Percentiles rank a stretch among this genome's conserved stretches.
Evolutionary conservation across 2,329 filamentous ascomycete genomes (phyloP).

Genomic region (Sporothrix brasiliensis): DNA sequence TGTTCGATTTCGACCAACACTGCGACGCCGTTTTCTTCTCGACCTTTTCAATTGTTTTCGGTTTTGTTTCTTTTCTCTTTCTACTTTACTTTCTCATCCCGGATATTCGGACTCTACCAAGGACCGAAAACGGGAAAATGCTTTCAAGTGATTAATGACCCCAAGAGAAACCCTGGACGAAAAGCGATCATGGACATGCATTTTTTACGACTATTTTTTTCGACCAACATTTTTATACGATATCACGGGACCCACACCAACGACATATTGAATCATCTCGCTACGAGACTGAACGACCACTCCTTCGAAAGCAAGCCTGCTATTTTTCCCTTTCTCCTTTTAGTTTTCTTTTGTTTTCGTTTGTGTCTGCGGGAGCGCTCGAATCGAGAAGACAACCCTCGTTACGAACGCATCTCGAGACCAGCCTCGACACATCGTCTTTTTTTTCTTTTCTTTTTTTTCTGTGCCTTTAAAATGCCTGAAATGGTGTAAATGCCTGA

Average conservation of each 20-base stretch:
- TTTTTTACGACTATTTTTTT: conserved; percentile 33
- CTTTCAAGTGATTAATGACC: conserved; percentile 35
- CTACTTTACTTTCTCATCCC: conserved; percentile 31
- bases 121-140: conserved; percentile 16
- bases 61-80: not conserved
- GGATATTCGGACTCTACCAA: conserved; percentile 23
- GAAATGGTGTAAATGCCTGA: conserved; percentile 38
- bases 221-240: conserved; percentile 14
- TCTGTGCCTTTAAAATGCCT: conserved; percentile 35
- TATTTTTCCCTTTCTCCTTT: conserved; percentile 19
- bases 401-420: not conserved
- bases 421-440: not conserved
- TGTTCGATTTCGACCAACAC: conserved; percentile 1
- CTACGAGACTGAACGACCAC: conserved; percentile 33
- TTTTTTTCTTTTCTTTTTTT: conserved; percentile 12
- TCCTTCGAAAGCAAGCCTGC: conserved; percentile 32
- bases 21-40: conserved; percentile 14
- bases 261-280: conserved; percentile 24
- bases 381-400: not conserved
- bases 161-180: conserved; percentile 27
- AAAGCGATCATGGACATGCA: conserved; percentile 33
- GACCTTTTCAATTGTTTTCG: conserved; percentile 14
- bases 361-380: not conserved
- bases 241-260: conserved; percentile 36
- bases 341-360: conserved; percentile 19